phyloP scores from a whole-genome alignment of 2,329 filamentous ascomycete species.

The Alternaria novae-zelandiae region DNA sequence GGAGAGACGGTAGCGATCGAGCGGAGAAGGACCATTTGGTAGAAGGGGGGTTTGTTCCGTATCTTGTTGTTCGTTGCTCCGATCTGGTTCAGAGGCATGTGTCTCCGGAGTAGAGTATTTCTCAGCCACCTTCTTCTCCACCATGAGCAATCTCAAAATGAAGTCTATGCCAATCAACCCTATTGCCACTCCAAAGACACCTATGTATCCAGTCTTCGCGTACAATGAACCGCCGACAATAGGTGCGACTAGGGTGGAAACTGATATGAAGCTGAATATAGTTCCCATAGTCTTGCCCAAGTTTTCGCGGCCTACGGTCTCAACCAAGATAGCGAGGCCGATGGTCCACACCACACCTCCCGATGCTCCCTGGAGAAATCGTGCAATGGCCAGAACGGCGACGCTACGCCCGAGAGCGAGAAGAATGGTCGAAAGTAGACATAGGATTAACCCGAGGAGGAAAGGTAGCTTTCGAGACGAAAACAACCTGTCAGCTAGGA shows the following conservation, averaged over 20 bases:
- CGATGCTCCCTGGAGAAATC: constrained; percentile 64
- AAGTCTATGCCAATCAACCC: constrained; percentile 65
- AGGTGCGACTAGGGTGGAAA: constrained; percentile 64
- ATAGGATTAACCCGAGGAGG: constrained; percentile 59
- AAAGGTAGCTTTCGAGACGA: constrained; percentile 64
- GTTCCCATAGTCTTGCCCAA: constrained; percentile 68
- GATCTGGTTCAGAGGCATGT: constrained; percentile 1
- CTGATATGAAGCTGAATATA: constrained; percentile 65
- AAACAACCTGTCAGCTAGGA: constrained; percentile 60
- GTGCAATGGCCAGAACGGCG: constrained; percentile 57
- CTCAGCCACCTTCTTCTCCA: constrained; percentile 67
- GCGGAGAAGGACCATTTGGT: constrained; percentile 23
- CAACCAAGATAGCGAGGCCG: constrained; percentile 64
- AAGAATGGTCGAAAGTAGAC: constrained; percentile 62
- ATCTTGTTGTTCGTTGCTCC: constrained; percentile 20
- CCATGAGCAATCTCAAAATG: constrained; percentile 63
- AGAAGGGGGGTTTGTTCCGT: constrained; percentile 36
- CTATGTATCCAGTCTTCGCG: constrained; percentile 62
- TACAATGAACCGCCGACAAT: constrained; percentile 67
- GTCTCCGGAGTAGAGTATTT: constrained; percentile 45
- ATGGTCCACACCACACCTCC: constrained; percentile 67
- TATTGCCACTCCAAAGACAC: constrained; percentile 65
- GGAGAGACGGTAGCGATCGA: constrained; percentile 51
- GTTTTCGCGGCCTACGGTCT: constrained; percentile 63
- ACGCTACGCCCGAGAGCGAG: constrained; percentile 60